Evolutionary conservation across 2,329 filamentous ascomycete genomes (phyloP), one percentile per base, ranked within the genome.

Genomic region (Sporothrix globosa): DNA sequence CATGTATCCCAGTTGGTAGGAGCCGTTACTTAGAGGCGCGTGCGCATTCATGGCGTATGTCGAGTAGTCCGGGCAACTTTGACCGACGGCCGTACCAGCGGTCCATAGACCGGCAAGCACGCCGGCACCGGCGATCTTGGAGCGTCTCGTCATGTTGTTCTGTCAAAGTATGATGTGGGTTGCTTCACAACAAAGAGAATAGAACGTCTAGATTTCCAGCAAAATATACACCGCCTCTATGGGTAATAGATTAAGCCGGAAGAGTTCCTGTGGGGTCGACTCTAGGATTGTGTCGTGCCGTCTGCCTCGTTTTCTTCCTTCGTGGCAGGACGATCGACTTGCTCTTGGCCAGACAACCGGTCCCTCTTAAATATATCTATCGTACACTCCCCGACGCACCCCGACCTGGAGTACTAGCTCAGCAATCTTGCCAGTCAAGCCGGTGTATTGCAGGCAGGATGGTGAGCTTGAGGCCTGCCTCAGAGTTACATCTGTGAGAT

Each of bases 1-100:
- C 82, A 96, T 93, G 78, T 87, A 96, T 0, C 93, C 91, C 10
- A 97, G 87, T 70, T 87, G 83, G 77, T 96, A 86, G 9, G 87
- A 88, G 14, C 95, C 94, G n/a, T 86, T 81, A 74, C 92, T 96
- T 75, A 89, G 88, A 1, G 95, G 95, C 48, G 85, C 82, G 77
- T 95, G 91, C 5, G 79, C 80, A 70, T 83, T 77, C 73, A 81
- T 83, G 0, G 90, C 83, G 78, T 90, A 91, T 61, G 81, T 77
- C 21, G 83, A 83, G 78, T 91, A 92, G 77, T 91, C 88, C 1
- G 90, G 90, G 79, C 90, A 92, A 61, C 70, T 63, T 19, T 44
- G 58, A 1, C 39, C 53, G 13, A 61, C 52, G 21, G 30, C 60
- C 7, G 13, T 27, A 13, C 60, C 5, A 41, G 50, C 50, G 13